Evolutionary conservation across 371 early-diverging fungal genomes (phyloP).

Genomic region (Rozella allomycis): DNA sequence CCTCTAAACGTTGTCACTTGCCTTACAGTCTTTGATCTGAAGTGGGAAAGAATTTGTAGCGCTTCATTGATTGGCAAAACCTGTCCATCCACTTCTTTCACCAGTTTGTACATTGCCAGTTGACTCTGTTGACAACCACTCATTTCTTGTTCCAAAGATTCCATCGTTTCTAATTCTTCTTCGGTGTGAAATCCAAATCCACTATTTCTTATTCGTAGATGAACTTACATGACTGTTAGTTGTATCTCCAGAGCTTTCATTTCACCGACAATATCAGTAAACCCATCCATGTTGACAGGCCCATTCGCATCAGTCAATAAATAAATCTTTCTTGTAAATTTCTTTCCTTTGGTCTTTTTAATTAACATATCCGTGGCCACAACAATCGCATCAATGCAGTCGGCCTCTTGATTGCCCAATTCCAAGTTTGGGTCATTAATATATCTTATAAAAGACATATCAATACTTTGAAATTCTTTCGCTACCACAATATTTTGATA

Average conservation of each 20-base stretch:
- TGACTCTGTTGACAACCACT: slow-evolving; percentile 15
- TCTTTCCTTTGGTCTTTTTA: slow-evolving; percentile 29
- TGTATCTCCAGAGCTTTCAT: slow-evolving; percentile 16
- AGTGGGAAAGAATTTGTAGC: slow-evolving; percentile 14
- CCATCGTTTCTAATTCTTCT: slow-evolving; percentile 5
- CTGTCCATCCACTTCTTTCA: slow-evolving; percentile 7
- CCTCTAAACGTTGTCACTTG: slow-evolving; percentile 35
- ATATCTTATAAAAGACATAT: not conserved
- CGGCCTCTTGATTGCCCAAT: slow-evolving; percentile 3
- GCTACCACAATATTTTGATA: slow-evolving; percentile 8
- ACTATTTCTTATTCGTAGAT: slow-evolving; percentile 6
- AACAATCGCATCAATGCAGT: slow-evolving; percentile 36
- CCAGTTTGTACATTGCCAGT: too few relatives aligned
- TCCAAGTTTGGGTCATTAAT: not conserved
- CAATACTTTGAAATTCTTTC: slow-evolving; percentile 8
- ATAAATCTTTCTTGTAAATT: slow-evolving; percentile 38
- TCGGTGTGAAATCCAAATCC: slow-evolving; percentile 17
- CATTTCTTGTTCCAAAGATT: slow-evolving; percentile 12
- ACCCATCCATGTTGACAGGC: slow-evolving; percentile 22
- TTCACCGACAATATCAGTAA: slow-evolving; percentile 15
- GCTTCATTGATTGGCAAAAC: slow-evolving; percentile 20
- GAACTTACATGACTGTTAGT: slow-evolving; percentile 33
- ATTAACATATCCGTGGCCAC: slow-evolving; percentile 32
- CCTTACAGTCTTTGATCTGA: slow-evolving; percentile 27
- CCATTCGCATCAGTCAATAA: slow-evolving; percentile 34